Base-by-base conservation (phyloP, 2,329 filamentous ascomycete species). In the Apiospora kogelbergensis region DNA sequence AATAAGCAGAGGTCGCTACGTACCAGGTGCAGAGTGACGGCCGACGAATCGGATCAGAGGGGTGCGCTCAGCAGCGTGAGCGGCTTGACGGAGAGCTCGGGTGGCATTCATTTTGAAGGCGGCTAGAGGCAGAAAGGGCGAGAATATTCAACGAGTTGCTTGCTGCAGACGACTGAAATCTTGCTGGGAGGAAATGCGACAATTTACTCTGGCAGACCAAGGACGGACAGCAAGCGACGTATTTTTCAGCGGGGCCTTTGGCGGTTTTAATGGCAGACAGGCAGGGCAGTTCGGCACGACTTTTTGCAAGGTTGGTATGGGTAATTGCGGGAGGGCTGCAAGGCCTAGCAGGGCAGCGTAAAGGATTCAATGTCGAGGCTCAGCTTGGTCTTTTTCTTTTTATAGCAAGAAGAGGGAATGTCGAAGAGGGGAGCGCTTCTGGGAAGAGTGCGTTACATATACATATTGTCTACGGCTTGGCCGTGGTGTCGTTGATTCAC, bases 1-100 rank as follows among this genome's bases (percentile, higher is more conserved):
- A 60, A 37, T 60, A 33, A 60, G 17, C 9, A 22, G 30, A 11
- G 53, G 26, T 20, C 26, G 30, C 60, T 24, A 45, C 86, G 70
- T 82, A 90, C 88, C 78, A 74, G 88, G 89, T 77, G 87, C 84
- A 68, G 84, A 80, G 65, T 69, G 69, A 74, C 89, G 84, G 80
- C 86, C 89, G 69, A 90, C 76, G 80, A 91, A 91, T 76, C 83
- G 84, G 80, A 91, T 91, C 76, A 89, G 79, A 71, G 89, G 89
- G 66, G 83, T 84, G 75, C 88, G 88, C 83, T 89, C 86, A 72
- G 85, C 85, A 76, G 86, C 85, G 76, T 85, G 85, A 73, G 86
- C 85, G 73, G 85, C 86, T 81, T 88, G 87, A 74, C 88, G 87
- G 68, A 90, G 84, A 72, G 81, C 82, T 77, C 83, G 82, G 69